A percentile compares a stretch with the other conserved stretches of the same genome.
Conservation (phyloP, 2,329 filamentous ascomycete species). For the Septoria linicola region DNA sequence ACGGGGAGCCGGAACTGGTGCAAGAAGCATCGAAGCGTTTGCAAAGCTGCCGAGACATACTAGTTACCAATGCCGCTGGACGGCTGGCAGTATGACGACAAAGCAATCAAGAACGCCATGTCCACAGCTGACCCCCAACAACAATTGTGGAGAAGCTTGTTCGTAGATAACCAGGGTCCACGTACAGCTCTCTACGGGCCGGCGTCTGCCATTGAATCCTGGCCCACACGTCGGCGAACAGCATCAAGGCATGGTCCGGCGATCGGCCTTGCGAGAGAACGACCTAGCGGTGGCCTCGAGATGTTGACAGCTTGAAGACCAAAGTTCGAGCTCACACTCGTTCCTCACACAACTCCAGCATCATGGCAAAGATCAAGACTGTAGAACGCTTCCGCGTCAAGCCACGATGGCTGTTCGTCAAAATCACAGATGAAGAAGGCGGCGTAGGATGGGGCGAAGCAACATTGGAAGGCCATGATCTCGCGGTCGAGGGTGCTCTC, state of each 20-base stretch:
- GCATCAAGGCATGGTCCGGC: not conserved
- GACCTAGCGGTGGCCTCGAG: too few relatives aligned
- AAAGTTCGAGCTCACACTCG: not conserved
- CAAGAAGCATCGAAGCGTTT: conserved; percentile 79
- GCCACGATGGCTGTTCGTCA: conserved; percentile 75
- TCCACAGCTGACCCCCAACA: conserved; percentile 2
- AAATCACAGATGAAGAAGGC: conserved; percentile 66
- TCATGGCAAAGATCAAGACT: conserved; percentile 62
- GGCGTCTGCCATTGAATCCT: not conserved
- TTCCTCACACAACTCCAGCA: not conserved
- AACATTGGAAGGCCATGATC: conserved; percentile 69
- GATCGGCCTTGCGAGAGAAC: too few relatives aligned
- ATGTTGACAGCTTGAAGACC: not conserved
- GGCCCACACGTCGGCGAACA: conserved; percentile 2
- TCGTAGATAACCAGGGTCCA: not conserved
- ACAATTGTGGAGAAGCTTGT: conserved; percentile 3
- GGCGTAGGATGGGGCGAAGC: conserved; percentile 72
- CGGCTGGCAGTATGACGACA: not conserved
- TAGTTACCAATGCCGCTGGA: conserved; percentile 6
- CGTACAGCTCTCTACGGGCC: not conserved
- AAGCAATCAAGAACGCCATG: not conserved
- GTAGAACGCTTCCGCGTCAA: conserved; percentile 75
- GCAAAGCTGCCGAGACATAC: conserved; percentile 61
- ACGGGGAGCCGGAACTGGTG: conserved; percentile 82
- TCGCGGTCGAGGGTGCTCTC: conserved; percentile 71